Base-by-base conservation (phyloP, 225 moss, liverwort and hornwort species). In the Physcomitrium patens region DNA sequence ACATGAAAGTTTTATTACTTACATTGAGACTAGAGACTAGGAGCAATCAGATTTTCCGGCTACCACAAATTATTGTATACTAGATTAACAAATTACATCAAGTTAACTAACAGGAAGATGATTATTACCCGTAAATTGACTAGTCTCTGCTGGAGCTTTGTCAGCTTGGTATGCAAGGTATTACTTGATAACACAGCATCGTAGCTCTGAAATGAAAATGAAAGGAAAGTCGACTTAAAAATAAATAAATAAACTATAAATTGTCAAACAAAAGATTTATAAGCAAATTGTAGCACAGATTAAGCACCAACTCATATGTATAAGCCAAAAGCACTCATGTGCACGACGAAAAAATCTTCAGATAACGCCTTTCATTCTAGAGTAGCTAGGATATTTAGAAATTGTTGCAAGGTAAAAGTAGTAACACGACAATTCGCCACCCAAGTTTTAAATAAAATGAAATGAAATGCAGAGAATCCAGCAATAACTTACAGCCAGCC, bases 401-500 rank as follows among this genome's bases (percentile, higher is more conserved):
- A 61, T 52, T 19, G 60, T 27, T 27, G 62, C 50, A 10, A 71
- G 15, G 19, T 26, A 73, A 68, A 69, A 31, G 52, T 57, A 19
- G 50, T 7, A 51, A 24, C 15, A 37, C 31, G 31, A 37, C 63
- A 61, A 12, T 26, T 22, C 69, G 42, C 20, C 65, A 69, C 53
- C 43, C 26, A 9, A 60, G 63, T 41, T 20, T 17, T 37, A 37
- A 65, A 60, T 5, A 65, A 68, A 70, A 26, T 13, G 74, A 43
- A 41, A 60, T 65, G 56, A 58, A 65, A 15, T 60, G 54, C 62
- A 70, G 77, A 71, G 51, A 2, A 75, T 28, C 70, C 23, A 42
- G 58, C 56, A 24, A 54, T 26, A 71, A 72, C 91, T 89, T 83
- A 93, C 93, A 75, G 85, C 89, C 64, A 99, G 71, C 93, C 99